Evolutionary conservation across 2,329 filamentous ascomycete genomes (phyloP), one percentile per base, ranked within the genome.

Genomic region (Blumeriella jaapii): DNA sequence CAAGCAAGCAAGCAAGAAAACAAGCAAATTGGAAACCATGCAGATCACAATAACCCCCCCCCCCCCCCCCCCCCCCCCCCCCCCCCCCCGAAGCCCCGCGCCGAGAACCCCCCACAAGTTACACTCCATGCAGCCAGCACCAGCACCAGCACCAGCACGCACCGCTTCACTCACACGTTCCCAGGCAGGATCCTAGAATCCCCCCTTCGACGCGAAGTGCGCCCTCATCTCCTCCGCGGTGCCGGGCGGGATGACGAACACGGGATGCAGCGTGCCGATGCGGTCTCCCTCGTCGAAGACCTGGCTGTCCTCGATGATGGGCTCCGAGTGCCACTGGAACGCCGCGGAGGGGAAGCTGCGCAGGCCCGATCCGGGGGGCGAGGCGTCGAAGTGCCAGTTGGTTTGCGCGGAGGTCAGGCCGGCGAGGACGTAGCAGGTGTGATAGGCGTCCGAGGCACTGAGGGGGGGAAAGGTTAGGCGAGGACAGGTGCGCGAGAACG

Each of bases 361-460:
- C 41, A 53, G 50, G 53, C 55, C 40, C 56, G 57, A 48, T 53
- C 55, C 55, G 53, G 58, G 39, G 30, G 39, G 29, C 42, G 50
- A 40, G 16, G 44, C 36, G 45, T 53, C 49, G 26, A 72, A 59
- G 43, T 62, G 58, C 70, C 69, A 74, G 50, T 68, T 63, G 57
- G 94, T 73, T 60, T 93, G 84, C 15, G 80, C 79, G 34, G 78
- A 80, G 57, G 83, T 91, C 47, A 96, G 66, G 4, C 89, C 89
- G 14, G 81, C 78, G 13, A 96, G 70, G 18, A 87, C 84, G 61
- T 96, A 96, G 62, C 83, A 91, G 28, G 85, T 85, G 60, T 96
- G 89, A 54, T 96, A 95, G 31, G 81, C 78, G 61, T 96, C 89
- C 4, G 86, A 78, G 41, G 68, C 67, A 51, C 82, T 86, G 13